These are phyloP conservation scores for Pseudocercospora crystallina DNA, from an alignment of 2,329 filamentous ascomycete genomes.

Conservation along the genomic window DNA sequence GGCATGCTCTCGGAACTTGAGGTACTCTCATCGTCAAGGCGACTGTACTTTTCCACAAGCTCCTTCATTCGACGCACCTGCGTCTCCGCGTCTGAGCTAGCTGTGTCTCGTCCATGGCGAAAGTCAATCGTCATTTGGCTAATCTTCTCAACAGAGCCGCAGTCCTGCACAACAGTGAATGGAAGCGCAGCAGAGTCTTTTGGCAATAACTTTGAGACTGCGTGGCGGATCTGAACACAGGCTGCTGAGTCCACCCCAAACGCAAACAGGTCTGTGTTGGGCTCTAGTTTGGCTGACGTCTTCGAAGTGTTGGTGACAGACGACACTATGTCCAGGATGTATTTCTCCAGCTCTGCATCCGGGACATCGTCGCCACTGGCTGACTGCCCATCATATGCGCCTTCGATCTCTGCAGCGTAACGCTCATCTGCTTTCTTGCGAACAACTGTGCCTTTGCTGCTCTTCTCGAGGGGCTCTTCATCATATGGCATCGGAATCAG, in stretches of 20 bases:
- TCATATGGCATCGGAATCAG: constrained; percentile 47
- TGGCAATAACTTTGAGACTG: constrained; percentile 39
- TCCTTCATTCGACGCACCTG: constrained; percentile 45
- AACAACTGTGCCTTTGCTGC: constrained; percentile 63
- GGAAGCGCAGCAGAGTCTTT: constrained; percentile 44
- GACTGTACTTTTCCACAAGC: constrained; percentile 50
- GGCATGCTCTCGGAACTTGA: constrained; percentile 32
- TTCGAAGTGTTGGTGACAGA: constrained; percentile 16
- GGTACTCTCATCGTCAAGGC: not conserved
- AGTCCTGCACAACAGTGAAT: constrained; percentile 61
- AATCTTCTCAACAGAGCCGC: constrained; percentile 51
- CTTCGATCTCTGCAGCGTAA: constrained; percentile 50
- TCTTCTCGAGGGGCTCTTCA: constrained; percentile 52
- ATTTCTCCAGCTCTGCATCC: constrained; percentile 35
- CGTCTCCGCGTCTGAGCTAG: constrained; percentile 34
- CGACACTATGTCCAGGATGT: constrained; percentile 35
- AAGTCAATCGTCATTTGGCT: constrained; percentile 40
- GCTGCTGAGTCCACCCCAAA: constrained; percentile 62
- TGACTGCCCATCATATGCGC: constrained; percentile 42
- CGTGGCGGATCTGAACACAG: constrained; percentile 53
- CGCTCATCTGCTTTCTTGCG: constrained; percentile 52
- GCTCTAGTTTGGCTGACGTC: not conserved
- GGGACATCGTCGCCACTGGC: constrained; percentile 25
- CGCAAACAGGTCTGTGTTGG: constrained; percentile 53
- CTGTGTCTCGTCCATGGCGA: constrained; percentile 36